Percentiles rank a stretch among this genome's conserved stretches.
These are phyloP conservation scores for Debaryomycetaceae sp. DNA, from an alignment of 1,139 yeast genomes.

Conservation along the genomic window DNA sequence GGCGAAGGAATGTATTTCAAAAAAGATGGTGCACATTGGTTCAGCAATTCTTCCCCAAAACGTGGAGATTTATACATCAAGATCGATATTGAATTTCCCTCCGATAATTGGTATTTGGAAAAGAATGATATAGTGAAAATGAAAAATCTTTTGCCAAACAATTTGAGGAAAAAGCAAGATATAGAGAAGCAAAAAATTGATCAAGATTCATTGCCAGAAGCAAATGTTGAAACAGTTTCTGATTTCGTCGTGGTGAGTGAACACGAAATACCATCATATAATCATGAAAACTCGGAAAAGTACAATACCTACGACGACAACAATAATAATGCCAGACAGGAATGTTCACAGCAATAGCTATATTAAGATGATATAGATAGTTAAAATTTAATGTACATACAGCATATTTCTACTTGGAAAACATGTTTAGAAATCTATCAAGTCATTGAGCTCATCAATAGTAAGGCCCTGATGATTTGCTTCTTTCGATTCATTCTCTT, in stretches of 20 bases:
- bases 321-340: conserved; percentile 27
- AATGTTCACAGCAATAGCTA: conserved; percentile 38
- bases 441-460: conserved; percentile 32
- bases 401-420: not conserved
- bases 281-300: conserved; percentile 19
- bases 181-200: conserved; percentile 23
- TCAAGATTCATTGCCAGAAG: conserved; percentile 26
- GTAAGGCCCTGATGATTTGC: conserved; percentile 27
- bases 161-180: conserved; percentile 21
- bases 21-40: conserved; percentile 33
- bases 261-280: conserved; percentile 35
- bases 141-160: conserved; percentile 53
- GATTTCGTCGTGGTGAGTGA: conserved; percentile 35
- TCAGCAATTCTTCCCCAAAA: conserved; percentile 19
- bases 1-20: conserved; percentile 86
- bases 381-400: not conserved
- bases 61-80: conserved; percentile 76
- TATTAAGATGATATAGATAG: conserved; percentile 16
- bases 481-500: conserved; percentile 6
- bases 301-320: conserved; percentile 10
- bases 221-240: conserved; percentile 39
- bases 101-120: conserved; percentile 75
- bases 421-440: conserved; percentile 29
- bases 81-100: conserved; percentile 76
- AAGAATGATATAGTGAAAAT: conserved; percentile 55